These are phyloP conservation scores for Backusella luteola DNA, from an alignment of 192 early-diverging fungal genomes.

Conservation along the genomic window DNA sequence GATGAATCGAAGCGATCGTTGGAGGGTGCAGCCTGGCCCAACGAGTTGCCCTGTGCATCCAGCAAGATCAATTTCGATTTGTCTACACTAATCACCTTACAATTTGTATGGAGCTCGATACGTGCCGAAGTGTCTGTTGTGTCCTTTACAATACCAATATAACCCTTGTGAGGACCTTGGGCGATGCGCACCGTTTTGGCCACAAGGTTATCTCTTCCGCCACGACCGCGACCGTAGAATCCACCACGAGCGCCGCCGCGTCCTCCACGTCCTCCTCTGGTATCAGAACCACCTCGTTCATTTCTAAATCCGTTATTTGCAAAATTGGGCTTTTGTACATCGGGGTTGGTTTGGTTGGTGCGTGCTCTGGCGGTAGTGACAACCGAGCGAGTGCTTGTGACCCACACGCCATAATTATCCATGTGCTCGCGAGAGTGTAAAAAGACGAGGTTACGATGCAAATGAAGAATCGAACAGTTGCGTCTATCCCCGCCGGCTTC, in stretches of 20 bases:
- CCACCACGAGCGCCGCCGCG: slow-evolving; percentile 49
- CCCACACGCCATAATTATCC: slow-evolving; percentile 78
- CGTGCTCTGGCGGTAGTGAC: slow-evolving; percentile 42
- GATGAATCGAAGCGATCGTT: slow-evolving; percentile 25
- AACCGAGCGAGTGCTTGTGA: slow-evolving; percentile 63
- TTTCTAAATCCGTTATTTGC: slow-evolving; percentile 12
- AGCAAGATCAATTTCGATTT: slow-evolving; percentile 71
- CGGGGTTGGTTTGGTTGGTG: background rate
- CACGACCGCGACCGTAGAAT: slow-evolving; percentile 51
- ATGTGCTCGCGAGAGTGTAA: slow-evolving; percentile 70
- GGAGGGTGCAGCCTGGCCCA: slow-evolving; percentile 40
- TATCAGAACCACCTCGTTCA: slow-evolving; percentile 22
- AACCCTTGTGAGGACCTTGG: slow-evolving; percentile 94
- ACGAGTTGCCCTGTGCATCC: slow-evolving; percentile 51
- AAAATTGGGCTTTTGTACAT: slow-evolving; percentile 6
- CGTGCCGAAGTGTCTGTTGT: slow-evolving; percentile 66
- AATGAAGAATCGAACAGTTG: slow-evolving; percentile 76
- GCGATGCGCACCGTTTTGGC: slow-evolving; percentile 81
- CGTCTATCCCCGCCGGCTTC: slow-evolving; percentile 65
- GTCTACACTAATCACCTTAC: slow-evolving; percentile 75
- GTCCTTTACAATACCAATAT: slow-evolving; percentile 94
- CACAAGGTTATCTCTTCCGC: slow-evolving; percentile 56
- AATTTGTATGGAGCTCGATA: slow-evolving; percentile 93
- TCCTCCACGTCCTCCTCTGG: slow-evolving; percentile 37
- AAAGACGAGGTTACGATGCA: slow-evolving; percentile 82